Percentiles rank a stretch among this genome's conserved stretches.
These are phyloP conservation scores for Phialemoniopsis sp. DNA, from an alignment of 2,329 filamentous ascomycete genomes.

Conservation along the genomic window DNA sequence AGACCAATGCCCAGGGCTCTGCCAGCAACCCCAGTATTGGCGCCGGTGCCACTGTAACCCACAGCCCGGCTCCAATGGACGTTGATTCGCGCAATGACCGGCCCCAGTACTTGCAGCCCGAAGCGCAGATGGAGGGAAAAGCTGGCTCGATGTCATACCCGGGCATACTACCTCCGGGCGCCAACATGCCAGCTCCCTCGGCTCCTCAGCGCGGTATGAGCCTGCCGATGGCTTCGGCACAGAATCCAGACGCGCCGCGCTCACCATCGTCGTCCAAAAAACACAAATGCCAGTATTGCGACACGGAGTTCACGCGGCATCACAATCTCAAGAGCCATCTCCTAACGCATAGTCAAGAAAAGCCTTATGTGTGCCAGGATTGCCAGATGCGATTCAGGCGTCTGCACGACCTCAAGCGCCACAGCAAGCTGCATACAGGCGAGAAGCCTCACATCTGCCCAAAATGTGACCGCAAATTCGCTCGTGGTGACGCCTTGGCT, in stretches of 20 bases:
- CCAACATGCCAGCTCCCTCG: conserved; percentile 37
- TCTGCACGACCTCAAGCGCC: conserved; percentile 90
- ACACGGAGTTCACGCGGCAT: conserved; percentile 93
- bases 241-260: conserved; percentile 46
- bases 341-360: conserved; percentile 96
- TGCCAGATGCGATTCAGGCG: conserved; percentile 90
- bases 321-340: conserved; percentile 98
- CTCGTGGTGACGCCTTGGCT: conserved; percentile 88
- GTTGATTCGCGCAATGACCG: conserved; percentile 38
- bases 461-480: conserved; percentile 92
- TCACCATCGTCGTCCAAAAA: conserved; percentile 72
- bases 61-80: conserved; percentile 51
- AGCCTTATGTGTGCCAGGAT: conserved; percentile 91
- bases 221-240: conserved; percentile 47
- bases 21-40: conserved; percentile 33
- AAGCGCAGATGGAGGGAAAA: conserved; percentile 47
- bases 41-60: conserved; percentile 35
- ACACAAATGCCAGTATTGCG: conserved; percentile 94
- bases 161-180: conserved; percentile 39
- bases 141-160: conserved; percentile 51
- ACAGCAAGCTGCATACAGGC: conserved; percentile 93
- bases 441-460: conserved; percentile 93
- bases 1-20: conserved; percentile 38
- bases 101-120: conserved; percentile 26
- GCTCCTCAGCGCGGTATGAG: conserved; percentile 46